phyloP scores from a whole-genome alignment of 306 rosid species.

The Cucumis sativus region DNA sequence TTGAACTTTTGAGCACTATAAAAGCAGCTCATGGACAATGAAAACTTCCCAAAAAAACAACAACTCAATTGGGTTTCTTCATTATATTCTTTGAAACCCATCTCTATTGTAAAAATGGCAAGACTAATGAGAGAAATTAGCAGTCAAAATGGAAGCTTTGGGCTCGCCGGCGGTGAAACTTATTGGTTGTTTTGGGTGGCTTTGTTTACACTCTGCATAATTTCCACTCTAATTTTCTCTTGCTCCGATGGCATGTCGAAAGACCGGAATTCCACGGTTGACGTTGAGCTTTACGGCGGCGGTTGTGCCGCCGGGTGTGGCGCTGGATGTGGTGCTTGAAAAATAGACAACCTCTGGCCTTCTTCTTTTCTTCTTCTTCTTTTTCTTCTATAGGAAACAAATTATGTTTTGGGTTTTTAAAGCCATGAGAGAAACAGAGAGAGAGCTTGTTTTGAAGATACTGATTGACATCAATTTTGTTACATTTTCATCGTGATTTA shows the following conservation, averaged over 20 bases:
- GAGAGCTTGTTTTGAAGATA: background rate
- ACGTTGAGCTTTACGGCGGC: conserved; percentile 33
- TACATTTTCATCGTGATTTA: background rate
- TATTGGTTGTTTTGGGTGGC: conserved; percentile 24
- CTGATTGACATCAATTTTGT: background rate
- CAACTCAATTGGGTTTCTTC: background rate
- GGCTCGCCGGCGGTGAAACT: conserved; percentile 11
- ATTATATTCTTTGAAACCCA: background rate
- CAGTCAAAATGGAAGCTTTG: conserved; percentile 15
- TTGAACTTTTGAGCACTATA: background rate
- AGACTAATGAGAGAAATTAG: conserved; percentile 27
- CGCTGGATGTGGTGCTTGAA: conserved; percentile 56
- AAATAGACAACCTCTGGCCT: background rate
- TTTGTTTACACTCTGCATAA: conserved; percentile 30
- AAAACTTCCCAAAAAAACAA: background rate
- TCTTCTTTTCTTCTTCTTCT: too few relatives aligned
- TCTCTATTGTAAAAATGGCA: conserved; percentile 30
- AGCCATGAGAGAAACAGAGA: background rate
- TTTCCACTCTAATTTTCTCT: conserved; percentile 43
- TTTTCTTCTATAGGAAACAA: background rate
- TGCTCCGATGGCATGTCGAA: conserved; percentile 50
- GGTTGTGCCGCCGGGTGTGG: conserved; percentile 56
- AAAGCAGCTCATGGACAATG: background rate
- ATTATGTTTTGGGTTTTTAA: background rate
- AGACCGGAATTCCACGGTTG: conserved; percentile 29